These are phyloP conservation scores for Hanseniaspora mollemarum DNA, from an alignment of 805 yeast genomes.

Conservation along the genomic window DNA sequence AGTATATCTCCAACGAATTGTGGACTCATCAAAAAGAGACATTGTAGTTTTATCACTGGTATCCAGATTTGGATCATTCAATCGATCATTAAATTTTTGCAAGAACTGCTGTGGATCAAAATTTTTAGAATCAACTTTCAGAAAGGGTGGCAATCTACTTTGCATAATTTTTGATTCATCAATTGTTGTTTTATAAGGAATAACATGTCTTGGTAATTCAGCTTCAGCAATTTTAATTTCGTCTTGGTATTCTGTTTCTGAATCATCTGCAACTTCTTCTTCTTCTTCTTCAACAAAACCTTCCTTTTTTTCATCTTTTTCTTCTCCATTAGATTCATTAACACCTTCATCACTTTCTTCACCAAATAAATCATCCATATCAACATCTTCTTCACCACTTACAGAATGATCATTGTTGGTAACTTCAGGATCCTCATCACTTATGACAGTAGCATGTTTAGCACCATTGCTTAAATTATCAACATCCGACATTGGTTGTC, in stretches of 20 bases:
- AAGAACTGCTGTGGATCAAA: constrained; percentile 67
- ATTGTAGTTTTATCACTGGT: constrained; percentile 48
- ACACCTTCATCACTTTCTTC: constrained; percentile 27
- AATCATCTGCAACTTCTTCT: constrained; percentile 25
- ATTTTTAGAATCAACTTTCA: constrained; percentile 73
- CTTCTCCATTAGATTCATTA: constrained; percentile 23
- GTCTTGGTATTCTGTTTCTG: constrained; percentile 25
- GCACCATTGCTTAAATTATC: background rate
- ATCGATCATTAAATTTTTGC: constrained; percentile 36
- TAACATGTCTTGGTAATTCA: constrained; percentile 34
- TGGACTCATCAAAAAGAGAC: constrained; percentile 63
- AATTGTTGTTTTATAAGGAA: constrained; percentile 39
- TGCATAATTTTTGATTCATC: constrained; percentile 35
- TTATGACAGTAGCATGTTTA: constrained; percentile 13
- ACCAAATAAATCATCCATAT: constrained; percentile 36
- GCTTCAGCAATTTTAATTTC: constrained; percentile 30
- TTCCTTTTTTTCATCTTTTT: constrained; percentile 26
- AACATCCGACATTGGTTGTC: constrained; percentile 6
- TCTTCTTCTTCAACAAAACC: constrained; percentile 22
- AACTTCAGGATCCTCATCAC: constrained; percentile 7
- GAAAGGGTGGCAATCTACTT: constrained; percentile 63
- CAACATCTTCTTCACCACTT: constrained; percentile 29
- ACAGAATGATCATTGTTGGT: constrained; percentile 10
- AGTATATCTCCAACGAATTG: constrained; percentile 89
- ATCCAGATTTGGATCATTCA: constrained; percentile 28